Conservation (phyloP, 2,329 filamentous ascomycete species). For the Emmonsiellopsis sp. region DNA sequence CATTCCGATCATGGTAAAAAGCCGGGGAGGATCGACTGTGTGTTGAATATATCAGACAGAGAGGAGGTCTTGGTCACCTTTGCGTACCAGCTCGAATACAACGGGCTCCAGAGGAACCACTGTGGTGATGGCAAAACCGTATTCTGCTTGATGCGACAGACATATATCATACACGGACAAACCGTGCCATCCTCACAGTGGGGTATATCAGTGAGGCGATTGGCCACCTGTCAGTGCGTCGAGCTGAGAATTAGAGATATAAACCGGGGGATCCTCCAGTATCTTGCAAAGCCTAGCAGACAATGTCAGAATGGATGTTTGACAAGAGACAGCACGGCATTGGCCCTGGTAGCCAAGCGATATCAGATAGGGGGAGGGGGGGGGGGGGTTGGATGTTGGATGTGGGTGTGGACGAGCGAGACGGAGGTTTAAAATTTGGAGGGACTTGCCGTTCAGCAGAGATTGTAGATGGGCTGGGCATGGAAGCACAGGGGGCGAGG, state of each 20-base stretch:
- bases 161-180: background rate
- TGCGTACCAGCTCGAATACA: background rate
- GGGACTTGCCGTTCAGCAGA: background rate
- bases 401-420: too few relatives aligned
- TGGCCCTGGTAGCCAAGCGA: background rate
- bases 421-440: background rate
- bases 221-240: background rate
- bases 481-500: too few relatives aligned
- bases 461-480: background rate
- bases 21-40: background rate
- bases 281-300: background rate
- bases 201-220: background rate
- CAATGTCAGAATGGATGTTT: background rate
- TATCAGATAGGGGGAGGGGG: background rate
- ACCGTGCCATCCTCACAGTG: background rate
- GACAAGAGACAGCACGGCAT: background rate
- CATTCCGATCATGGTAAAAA: background rate
- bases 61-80: background rate
- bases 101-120: background rate
- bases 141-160: background rate
- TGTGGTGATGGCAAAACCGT: background rate
- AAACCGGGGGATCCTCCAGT: background rate
- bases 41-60: too few relatives aligned
- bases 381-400: background rate
- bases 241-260: constrained; percentile 1